Percentiles rank a stretch among this genome's conserved stretches.
Evolutionary conservation across 768 basidiomycete genomes (phyloP).

Genomic region (Melanogaster broomeanus): DNA sequence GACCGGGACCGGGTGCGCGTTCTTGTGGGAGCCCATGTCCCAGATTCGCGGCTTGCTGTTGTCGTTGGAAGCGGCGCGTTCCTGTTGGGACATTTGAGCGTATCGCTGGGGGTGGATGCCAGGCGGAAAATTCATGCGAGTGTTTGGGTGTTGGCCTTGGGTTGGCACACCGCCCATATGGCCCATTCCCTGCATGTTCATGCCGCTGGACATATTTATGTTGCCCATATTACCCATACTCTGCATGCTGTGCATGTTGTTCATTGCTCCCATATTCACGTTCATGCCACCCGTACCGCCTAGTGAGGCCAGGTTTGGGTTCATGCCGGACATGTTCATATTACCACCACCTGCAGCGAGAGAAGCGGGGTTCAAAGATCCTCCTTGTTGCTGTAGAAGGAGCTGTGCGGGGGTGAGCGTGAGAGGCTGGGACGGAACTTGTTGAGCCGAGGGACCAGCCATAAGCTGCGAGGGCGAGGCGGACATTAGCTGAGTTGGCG

Average conservation of each 20-base stretch:
- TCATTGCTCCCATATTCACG: conserved; percentile 20
- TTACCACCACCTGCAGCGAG: conserved; percentile 1
- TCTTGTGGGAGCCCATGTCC: conserved; percentile 13
- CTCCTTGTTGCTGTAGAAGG: conserved; percentile 35
- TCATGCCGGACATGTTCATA: conserved; percentile 16
- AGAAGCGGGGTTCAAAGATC: conserved; percentile 8
- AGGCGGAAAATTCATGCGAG: conserved; percentile 19
- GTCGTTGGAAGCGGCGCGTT: conserved; percentile 32
- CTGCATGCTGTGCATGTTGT: conserved; percentile 11
- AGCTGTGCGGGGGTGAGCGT: conserved; percentile 39
- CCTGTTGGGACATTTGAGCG: conserved; percentile 29
- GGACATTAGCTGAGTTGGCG: conserved; percentile 19
- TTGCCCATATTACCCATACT: conserved; percentile 20
- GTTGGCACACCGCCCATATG: conserved; percentile 20
- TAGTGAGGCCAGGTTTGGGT: conserved; percentile 25
- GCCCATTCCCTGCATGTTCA: conserved; percentile 26
- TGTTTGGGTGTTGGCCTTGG: conserved; percentile 22
- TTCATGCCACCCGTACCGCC: conserved; percentile 20
- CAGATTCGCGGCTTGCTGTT: conserved; percentile 22
- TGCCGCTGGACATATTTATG: conserved; percentile 14
- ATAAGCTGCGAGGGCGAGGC: conserved; percentile 27
- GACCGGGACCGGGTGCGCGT: conserved; percentile 13
- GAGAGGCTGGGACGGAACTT: conserved; percentile 17
- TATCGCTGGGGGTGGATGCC: conserved; percentile 25
- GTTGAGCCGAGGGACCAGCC: conserved; percentile 9